Percentiles rank a stretch among this genome's conserved stretches.
Conservation (phyloP, 352 stramenopile species). For the Phytopythium vexans region DNA sequence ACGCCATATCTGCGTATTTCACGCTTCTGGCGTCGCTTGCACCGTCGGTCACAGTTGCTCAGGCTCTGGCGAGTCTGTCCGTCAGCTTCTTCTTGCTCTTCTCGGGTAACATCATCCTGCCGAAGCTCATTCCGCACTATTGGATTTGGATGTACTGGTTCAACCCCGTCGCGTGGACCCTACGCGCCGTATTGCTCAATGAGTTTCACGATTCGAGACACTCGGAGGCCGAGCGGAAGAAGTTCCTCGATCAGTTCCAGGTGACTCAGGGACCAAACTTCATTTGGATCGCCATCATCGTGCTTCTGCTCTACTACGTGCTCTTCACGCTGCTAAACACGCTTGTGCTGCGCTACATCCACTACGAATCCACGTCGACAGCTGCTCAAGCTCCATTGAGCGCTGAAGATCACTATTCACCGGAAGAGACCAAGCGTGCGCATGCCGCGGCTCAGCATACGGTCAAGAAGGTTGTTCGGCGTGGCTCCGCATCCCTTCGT, state of each 20-base stretch:
- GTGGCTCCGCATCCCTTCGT: no score
- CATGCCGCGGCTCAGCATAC: not conserved
- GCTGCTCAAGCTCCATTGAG: not conserved
- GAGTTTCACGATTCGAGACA: conserved; percentile 26
- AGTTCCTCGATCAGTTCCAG: conserved; percentile 8
- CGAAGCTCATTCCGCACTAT: conserved; percentile 60
- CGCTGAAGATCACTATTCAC: not conserved
- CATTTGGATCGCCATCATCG: conserved; percentile 32
- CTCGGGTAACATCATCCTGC: conserved; percentile 70
- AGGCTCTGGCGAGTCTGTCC: conserved; percentile 23
- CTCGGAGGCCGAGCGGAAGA: not conserved
- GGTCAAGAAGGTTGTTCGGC: no score
- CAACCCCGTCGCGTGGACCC: conserved; percentile 37
- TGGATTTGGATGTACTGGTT: conserved; percentile 81
- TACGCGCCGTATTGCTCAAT: conserved; percentile 25
- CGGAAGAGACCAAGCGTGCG: conserved; percentile 4
- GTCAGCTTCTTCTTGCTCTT: conserved; percentile 56
- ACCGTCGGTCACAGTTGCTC: conserved; percentile 28
- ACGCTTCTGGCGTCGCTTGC: conserved; percentile 27
- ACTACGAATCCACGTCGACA: conserved; percentile 19
- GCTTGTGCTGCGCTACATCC: conserved; percentile 31
- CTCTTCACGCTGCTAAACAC: conserved; percentile 40
- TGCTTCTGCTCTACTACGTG: conserved; percentile 37
- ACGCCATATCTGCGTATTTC: conserved; percentile 34
- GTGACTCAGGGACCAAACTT: conserved; percentile 16